These are phyloP conservation scores for Claviceps fusiformis DNA, from an alignment of 2,329 filamentous ascomycete species.

Conservation along the genomic window DNA sequence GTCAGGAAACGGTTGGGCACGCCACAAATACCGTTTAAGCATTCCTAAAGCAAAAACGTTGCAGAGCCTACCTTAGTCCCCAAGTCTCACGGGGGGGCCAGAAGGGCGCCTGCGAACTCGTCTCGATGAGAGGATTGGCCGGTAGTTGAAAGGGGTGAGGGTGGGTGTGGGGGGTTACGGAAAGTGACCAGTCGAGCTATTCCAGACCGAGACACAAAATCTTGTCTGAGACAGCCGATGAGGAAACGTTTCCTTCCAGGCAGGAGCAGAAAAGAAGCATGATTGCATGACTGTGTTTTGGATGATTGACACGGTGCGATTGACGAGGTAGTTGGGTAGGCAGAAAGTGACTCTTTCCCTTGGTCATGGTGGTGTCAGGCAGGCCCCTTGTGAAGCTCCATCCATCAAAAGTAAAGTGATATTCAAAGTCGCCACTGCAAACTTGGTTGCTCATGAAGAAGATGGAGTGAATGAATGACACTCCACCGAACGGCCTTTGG, in stretches of 20 bases:
- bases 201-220: neutral
- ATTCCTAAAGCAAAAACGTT: neutral
- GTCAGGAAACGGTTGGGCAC: neutral
- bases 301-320: neutral
- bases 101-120: neutral
- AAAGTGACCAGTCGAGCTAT: conserved; percentile 1
- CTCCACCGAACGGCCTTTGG: neutral
- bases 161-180: neutral
- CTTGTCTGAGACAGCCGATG: neutral
- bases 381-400: neutral
- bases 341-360: neutral
- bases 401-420: neutral
- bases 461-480: neutral
- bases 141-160: neutral
- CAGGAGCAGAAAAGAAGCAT: neutral
- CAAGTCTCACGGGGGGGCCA: neutral
- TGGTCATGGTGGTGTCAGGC: neutral
- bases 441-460: neutral
- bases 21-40: neutral
- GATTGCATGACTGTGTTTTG: neutral
- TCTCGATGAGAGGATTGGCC: neutral
- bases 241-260: neutral
- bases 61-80: neutral
- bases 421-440: neutral
- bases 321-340: neutral